A percentile compares a stretch with the other conserved stretches of the same genome.
Evolutionary conservation across 441 rosid genomes (phyloP).

Genomic region (Macaranga tanarius): DNA sequence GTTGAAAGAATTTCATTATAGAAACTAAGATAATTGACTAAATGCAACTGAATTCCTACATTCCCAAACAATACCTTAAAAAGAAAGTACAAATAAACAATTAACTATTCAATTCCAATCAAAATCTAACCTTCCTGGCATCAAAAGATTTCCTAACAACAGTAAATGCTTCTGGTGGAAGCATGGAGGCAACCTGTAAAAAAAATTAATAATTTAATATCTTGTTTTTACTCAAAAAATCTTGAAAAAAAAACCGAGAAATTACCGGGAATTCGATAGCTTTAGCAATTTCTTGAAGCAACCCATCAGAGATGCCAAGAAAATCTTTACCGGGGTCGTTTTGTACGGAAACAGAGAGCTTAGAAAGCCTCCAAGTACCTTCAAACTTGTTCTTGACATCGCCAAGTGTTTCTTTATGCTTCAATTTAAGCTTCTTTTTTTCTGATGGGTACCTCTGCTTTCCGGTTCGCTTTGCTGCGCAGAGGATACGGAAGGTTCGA

Average conservation of each 20-base stretch:
- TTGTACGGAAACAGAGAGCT: constrained; percentile 64
- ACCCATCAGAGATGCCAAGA: constrained; percentile 54
- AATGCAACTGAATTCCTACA: too few species aligned
- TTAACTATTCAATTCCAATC: neutral
- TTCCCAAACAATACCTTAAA: neutral
- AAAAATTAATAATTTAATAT: neutral
- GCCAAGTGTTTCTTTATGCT: constrained; percentile 50
- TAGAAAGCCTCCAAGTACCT: constrained; percentile 84
- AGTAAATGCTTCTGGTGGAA: constrained; percentile 76
- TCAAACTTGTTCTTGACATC: constrained; percentile 61
- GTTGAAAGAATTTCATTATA: too few species aligned
- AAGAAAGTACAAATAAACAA: neutral
- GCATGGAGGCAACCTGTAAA: constrained; percentile 77
- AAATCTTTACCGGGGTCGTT: constrained; percentile 88
- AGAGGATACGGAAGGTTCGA: constrained; percentile 36
- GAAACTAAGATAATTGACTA: too few species aligned
- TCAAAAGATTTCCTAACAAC: constrained; percentile 89
- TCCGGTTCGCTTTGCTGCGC: constrained; percentile 70
- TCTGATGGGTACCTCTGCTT: constrained; percentile 89
- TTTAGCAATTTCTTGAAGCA: constrained; percentile 80
- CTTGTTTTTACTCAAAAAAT: neutral
- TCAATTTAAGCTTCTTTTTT: constrained; percentile 69
- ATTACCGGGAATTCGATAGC: constrained; percentile 77
- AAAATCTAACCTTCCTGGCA: constrained; percentile 73
- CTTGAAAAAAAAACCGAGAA: neutral